A percentile compares a stretch with the other conserved stretches of the same genome.
These are phyloP conservation scores for Cercospora sesami DNA, from an alignment of 2,329 filamentous ascomycete species.

Conservation along the genomic window DNA sequence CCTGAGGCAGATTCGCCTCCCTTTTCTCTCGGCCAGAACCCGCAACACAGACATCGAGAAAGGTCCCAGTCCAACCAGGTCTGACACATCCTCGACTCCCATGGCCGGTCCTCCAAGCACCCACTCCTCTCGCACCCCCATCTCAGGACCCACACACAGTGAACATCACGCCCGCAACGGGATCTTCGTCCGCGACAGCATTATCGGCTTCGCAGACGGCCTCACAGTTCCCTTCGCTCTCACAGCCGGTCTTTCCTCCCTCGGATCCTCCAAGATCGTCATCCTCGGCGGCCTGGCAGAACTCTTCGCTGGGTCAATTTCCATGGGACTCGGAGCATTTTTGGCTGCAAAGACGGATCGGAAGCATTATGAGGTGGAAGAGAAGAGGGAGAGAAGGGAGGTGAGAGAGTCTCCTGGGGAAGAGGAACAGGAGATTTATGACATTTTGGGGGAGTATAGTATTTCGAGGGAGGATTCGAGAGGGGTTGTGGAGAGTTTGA, in stretches of 20 bases:
- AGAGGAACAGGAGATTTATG: conserved; percentile 43
- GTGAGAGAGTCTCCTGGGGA: conserved; percentile 48
- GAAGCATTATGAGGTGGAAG: conserved; percentile 54
- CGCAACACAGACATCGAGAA: not conserved
- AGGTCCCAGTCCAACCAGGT: not conserved
- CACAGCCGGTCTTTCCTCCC: conserved; percentile 67
- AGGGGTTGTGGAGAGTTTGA: conserved; percentile 55
- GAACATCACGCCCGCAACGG: conserved; percentile 35
- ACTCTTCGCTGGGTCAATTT: conserved; percentile 72
- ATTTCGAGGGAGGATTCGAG: conserved; percentile 47
- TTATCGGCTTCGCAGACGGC: conserved; percentile 75
- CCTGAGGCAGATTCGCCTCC: not conserved
- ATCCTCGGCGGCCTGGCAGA: conserved; percentile 69
- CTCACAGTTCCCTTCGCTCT: conserved; percentile 78
- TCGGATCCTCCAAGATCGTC: conserved; percentile 39
- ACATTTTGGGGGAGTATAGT: conserved; percentile 53
- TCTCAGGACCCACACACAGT: not conserved
- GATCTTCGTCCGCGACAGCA: conserved; percentile 61
- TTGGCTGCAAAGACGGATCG: conserved; percentile 63
- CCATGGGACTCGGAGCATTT: conserved; percentile 75
- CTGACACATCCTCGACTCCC: not conserved
- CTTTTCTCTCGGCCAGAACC: not conserved
- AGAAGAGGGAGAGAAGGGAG: conserved; percentile 49
- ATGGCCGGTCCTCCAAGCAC: not conserved
- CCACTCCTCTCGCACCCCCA: not conserved